Base-by-base conservation (phyloP, 306 rosid genomes). In the Citrullus mucosospermus region DNA sequence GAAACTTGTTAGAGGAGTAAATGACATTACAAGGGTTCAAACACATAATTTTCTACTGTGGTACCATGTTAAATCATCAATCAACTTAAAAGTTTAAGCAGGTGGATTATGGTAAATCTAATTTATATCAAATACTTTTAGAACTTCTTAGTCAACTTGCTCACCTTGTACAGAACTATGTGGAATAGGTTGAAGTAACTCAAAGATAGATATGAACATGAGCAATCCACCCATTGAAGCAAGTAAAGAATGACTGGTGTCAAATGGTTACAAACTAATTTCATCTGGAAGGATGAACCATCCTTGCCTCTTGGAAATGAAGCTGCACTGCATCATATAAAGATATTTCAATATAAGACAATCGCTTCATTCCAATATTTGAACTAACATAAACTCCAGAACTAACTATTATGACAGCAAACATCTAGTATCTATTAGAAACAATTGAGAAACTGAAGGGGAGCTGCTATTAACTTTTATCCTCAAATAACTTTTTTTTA, bases 161-260 rank as follows among this genome's bases (percentile, higher is more conserved):
- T 59, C 68, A 87, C 97, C 97, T 89, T 85, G 39, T 82, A 84
- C 61, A 90, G 83, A 88, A 89, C 71, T 69, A 92, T 71, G 70
- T 85, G 88, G 81, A 90, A 85, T 74, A 88, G 92, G 82, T 84
- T 84, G 17, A 89, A 83, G 81, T 83, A 85, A 11, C 80, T 88
- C 46, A 88, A 67, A 84, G 84, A 79, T 80, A 90, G 85, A 84
- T 87, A 89, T 13, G 93, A 82, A 67, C 84, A 86, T 1, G 89
- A 87, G 78, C 81, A 89, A 82, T 89, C 91, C 80, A 92, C 78
- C 96, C 93, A 90, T 63, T 81, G 87, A 56, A 88, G 82, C 70
- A 90, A 83, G 83, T 78, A 67, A 82, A 88, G 72, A 70, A 90
- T 73, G 54, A 90, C 36, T n/a, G 93, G 89, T 48, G 91, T 89